A percentile compares a stretch with the other conserved stretches of the same genome.
These are phyloP conservation scores for Sphaerulina vaccinii DNA, from an alignment of 2,329 filamentous ascomycete species.

Conservation along the genomic window DNA sequence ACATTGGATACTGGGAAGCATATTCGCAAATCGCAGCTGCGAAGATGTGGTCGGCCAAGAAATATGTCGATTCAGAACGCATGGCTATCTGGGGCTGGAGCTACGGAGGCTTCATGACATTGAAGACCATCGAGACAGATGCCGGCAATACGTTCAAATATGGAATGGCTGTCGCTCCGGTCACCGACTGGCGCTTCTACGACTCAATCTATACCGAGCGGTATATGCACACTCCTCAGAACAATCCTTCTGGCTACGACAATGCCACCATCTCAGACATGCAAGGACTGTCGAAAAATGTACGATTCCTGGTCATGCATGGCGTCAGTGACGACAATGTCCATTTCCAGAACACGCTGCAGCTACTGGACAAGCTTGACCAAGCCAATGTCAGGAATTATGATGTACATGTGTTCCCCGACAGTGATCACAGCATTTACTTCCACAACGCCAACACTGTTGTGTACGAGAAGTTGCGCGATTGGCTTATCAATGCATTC, in stretches of 20 bases:
- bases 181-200: slow-evolving; percentile 98
- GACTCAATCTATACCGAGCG: slow-evolving; percentile 91
- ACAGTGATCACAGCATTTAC: slow-evolving; percentile 90
- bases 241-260: slow-evolving; percentile 75
- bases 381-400: slow-evolving; percentile 83
- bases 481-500: slow-evolving; percentile 96
- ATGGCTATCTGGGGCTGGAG: slow-evolving; percentile 99
- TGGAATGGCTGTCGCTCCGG: slow-evolving; percentile 95
- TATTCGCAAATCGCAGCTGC: slow-evolving; percentile 89
- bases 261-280: slow-evolving; percentile 73
- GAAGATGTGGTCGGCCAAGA: slow-evolving; percentile 75
- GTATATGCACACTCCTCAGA: slow-evolving; percentile 92
- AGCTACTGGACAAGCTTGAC: slow-evolving; percentile 82
- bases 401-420: slow-evolving; percentile 93
- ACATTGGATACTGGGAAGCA: slow-evolving; percentile 82
- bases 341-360: slow-evolving; percentile 91
- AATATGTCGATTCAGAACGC: slow-evolving; percentile 77
- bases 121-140: slow-evolving; percentile 92
- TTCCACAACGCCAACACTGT: slow-evolving; percentile 91
- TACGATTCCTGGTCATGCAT: slow-evolving; percentile 93
- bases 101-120: slow-evolving; percentile 89
- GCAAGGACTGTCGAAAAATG: slow-evolving; percentile 68
- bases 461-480: slow-evolving; percentile 84
- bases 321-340: slow-evolving; percentile 97
- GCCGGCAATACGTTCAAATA: slow-evolving; percentile 89